Conservation (phyloP, 75 land plant species). For the Isoetes taiwanensis region DNA sequence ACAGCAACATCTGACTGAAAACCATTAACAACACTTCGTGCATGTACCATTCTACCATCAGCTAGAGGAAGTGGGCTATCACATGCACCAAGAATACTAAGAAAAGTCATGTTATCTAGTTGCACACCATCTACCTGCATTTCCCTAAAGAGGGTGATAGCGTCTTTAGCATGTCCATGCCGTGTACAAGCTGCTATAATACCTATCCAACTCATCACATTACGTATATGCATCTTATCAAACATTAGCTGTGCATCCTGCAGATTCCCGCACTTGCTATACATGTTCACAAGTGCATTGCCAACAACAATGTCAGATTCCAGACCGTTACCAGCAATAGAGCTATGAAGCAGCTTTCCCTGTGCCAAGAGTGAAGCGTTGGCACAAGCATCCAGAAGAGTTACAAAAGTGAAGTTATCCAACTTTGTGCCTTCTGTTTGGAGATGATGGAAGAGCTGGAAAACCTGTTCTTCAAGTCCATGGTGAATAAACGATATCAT, state of each 20-base stretch:
- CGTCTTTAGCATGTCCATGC: constrained; percentile 8
- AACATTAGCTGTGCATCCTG: constrained; percentile 22
- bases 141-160: not conserved
- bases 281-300: constrained; percentile 20
- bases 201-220: constrained; percentile 30
- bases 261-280: constrained; percentile 12
- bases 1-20: constrained; percentile 9
- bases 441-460: no score
- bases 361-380: not conserved
- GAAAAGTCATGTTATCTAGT: constrained; percentile 24
- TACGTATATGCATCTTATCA: constrained; percentile 27
- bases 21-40: constrained; percentile 6
- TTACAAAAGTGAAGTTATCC: not conserved
- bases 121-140: constrained; percentile 15
- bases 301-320: constrained; percentile 4
- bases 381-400: constrained; percentile 9
- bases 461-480: no score
- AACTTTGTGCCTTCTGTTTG: not conserved
- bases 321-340: constrained; percentile 10
- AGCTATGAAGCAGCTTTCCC: constrained; percentile 8
- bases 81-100: constrained; percentile 15
- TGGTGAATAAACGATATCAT: constrained; percentile 14
- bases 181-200: constrained; percentile 26
- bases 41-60: constrained; percentile 10
- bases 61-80: not conserved